Evolutionary conservation across 2,329 filamentous ascomycete species (phyloP).

Genomic region (Epichloe uncinata): DNA sequence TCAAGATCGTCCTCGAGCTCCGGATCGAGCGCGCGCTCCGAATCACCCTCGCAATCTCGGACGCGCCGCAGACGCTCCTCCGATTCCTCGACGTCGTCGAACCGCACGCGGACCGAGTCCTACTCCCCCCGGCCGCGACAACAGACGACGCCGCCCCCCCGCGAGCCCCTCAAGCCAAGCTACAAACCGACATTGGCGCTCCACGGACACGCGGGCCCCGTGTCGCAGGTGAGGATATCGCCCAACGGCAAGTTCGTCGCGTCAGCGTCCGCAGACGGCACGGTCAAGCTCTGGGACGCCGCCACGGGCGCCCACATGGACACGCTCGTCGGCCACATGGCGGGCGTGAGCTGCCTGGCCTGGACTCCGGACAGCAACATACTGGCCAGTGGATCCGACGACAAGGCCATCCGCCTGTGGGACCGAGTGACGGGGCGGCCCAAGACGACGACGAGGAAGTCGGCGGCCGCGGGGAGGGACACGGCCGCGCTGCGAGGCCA

Average conservation of each 20-base stretch:
- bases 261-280: constrained; percentile 77
- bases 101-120: constrained; percentile 14
- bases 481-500: constrained; percentile 62
- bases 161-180: constrained; percentile 44
- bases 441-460: constrained; percentile 30
- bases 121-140: constrained; percentile 9
- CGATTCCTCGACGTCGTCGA: constrained; percentile 16
- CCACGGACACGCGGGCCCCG: constrained; percentile 62
- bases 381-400: constrained; percentile 83
- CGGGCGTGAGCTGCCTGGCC: constrained; percentile 82
- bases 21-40: constrained; percentile 24
- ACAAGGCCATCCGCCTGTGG: constrained; percentile 93
- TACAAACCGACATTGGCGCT: constrained; percentile 61
- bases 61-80: constrained; percentile 18
- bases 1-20: constrained; percentile 22
- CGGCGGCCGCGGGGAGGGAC: constrained; percentile 23
- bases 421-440: constrained; percentile 52
- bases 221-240: constrained; percentile 81
- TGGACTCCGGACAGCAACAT: constrained; percentile 86
- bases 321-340: constrained; percentile 84
- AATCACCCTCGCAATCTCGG: constrained; percentile 17
- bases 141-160: constrained; percentile 25
- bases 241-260: constrained; percentile 85
- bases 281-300: constrained; percentile 84
- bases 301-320: constrained; percentile 66